Conservation (phyloP, 106 monocot species). For the Dioscorea alata region DNA sequence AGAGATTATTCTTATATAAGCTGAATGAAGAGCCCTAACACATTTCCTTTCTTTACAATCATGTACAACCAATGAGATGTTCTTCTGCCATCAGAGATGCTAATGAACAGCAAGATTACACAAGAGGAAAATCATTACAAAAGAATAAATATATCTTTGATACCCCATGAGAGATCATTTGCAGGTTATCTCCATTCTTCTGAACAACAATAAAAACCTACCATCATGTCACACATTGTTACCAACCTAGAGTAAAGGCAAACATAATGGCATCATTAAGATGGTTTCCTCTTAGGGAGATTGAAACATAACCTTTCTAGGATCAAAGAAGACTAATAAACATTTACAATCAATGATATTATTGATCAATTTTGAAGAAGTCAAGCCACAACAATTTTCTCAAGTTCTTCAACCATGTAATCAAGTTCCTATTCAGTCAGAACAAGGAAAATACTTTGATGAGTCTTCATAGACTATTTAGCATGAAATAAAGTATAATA, state of each 20-base stretch:
- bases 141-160: conserved; percentile 53
- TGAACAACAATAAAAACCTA: conserved; percentile 77
- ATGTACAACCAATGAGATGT: conserved; percentile 86
- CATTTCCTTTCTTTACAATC: conserved; percentile 78
- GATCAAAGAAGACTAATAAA: conserved; percentile 74
- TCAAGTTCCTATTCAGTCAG: conserved; percentile 47
- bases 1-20: conserved; percentile 52
- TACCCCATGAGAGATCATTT: conserved; percentile 99
- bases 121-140: not conserved
- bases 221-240: not conserved
- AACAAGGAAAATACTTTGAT: not conserved
- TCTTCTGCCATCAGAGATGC: conserved; percentile 46
- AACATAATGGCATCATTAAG: not conserved
- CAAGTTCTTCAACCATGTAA: conserved; percentile 84
- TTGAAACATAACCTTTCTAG: conserved; percentile 53
- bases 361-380: conserved; percentile 84
- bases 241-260: not conserved
- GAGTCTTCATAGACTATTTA: not conserved
- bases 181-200: conserved; percentile 70
- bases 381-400: conserved; percentile 80
- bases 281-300: not conserved
- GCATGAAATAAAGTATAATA: not conserved
- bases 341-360: conserved; percentile 93
- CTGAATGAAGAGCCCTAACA: conserved; percentile 63
- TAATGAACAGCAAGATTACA: too few relatives aligned